phyloP scores from a whole-genome alignment of 495 filamentous ascomycete genomes.

The Penicillium silybi region DNA sequence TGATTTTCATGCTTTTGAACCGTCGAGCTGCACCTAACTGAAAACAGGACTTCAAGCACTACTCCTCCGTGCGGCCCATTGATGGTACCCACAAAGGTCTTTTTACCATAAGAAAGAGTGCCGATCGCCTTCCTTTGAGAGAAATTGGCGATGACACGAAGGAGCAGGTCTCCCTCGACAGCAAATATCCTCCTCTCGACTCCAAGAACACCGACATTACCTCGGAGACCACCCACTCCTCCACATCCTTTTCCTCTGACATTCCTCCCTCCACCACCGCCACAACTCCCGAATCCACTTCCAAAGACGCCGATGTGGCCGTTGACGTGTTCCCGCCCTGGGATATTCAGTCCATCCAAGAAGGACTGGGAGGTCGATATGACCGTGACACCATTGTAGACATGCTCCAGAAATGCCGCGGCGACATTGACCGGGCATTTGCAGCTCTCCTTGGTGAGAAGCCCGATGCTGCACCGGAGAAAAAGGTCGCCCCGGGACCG shows the following conservation, averaged over 20 bases:
- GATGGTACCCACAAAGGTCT: constrained; percentile 56
- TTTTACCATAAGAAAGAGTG: background rate
- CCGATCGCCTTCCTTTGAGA: constrained; percentile 40
- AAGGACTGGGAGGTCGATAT: constrained; percentile 53
- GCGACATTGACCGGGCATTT: constrained; percentile 58
- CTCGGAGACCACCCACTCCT: constrained; percentile 7
- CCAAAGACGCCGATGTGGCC: constrained; percentile 27
- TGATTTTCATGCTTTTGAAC: constrained; percentile 21
- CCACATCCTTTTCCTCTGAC: constrained; percentile 7
- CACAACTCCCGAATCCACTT: background rate
- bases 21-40: background rate
- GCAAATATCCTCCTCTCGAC: background rate
- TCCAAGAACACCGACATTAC: constrained; percentile 15
- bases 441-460: constrained; percentile 53
- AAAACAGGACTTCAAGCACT: constrained; percentile 60
- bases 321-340: constrained; percentile 45
- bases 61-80: constrained; percentile 65
- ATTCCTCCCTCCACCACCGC: background rate
- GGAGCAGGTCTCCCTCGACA: constrained; percentile 4
- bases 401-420: constrained; percentile 55
- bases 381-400: constrained; percentile 53
- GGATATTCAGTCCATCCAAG: constrained; percentile 58
- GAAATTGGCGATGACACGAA: constrained; percentile 16
- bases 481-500: constrained; percentile 21
- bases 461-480: constrained; percentile 25